Base-by-base conservation (phyloP, 1,284 basidiomycete species). In the Sporisorium graminicola region DNA sequence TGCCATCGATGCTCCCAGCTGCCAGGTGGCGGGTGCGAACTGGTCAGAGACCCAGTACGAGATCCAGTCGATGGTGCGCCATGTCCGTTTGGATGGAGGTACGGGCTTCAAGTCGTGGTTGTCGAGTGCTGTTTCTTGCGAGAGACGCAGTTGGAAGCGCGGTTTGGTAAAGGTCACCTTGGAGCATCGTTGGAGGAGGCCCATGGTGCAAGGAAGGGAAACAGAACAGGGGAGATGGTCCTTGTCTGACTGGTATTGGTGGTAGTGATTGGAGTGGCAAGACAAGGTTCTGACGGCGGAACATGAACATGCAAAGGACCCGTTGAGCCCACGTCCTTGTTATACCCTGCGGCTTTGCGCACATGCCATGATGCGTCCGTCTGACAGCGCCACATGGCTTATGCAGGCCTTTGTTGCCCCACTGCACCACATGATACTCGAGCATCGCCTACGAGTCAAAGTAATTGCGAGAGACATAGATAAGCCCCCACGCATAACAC, bases 11-110 rank as follows among this genome's bases (percentile, higher is more conserved):
- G 62, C 55, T 18, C 69, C 64, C 10, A 72, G 64, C 42, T 72
- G 59, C 59, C 63, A 72, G 18, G 63, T 67, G 37, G 69, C 69
- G 13, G 69, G 69, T 0, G 69, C 64, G 18, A 65, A 72, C 53
- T 66, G 63, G 27, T 72, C 69, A 26, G 69, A 72, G 53, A 67
- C 57, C 69, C 69, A 72, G 49, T 65, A 65, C 18, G 61, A 60
- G 49, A 72, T 50, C 66, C 66, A 68, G 31, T 68, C 66, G 44
- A 62, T 22, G 13, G 60, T 24, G 1, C 51, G 40, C 66, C 66
- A 68, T 37, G 66, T 68, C 27, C 56, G 54, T 33, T 56, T 52
- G 10, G 49, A 6, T 0, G 59, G 59, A 3, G 66, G 66, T 1
- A 68, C 56, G 5, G 66, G 66, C 8, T 50, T 46, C 33, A 68